Evolutionary conservation across 2,329 filamentous ascomycete species (phyloP).

Genomic region (Onygenales sp.): DNA sequence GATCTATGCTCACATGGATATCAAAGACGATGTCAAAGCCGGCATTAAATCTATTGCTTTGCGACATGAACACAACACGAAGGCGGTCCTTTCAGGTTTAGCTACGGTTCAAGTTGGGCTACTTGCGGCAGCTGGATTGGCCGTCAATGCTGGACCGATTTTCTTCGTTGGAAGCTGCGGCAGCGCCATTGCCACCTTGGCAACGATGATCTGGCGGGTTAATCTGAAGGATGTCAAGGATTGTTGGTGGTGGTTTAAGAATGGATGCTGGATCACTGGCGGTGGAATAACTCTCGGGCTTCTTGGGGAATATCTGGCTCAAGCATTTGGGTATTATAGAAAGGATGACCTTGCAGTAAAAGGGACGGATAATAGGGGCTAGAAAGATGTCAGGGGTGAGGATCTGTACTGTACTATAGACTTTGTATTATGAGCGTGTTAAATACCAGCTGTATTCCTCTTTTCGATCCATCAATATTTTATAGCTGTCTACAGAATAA

Average conservation of each 20-base stretch:
- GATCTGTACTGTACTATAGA: neutral
- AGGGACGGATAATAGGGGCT: neutral
- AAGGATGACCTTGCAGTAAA: neutral
- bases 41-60: slow-evolving; percentile 44
- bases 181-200: slow-evolving; percentile 45
- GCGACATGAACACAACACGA: slow-evolving; percentile 39
- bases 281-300: slow-evolving; percentile 49
- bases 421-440: neutral
- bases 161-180: slow-evolving; percentile 52
- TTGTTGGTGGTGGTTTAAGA: slow-evolving; percentile 58
- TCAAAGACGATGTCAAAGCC: slow-evolving; percentile 40
- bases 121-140: slow-evolving; percentile 34
- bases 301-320: slow-evolving; percentile 43
- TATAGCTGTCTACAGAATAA: too few species aligned
- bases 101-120: slow-evolving; percentile 33
- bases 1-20: slow-evolving; percentile 45
- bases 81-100: slow-evolving; percentile 32
- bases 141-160: slow-evolving; percentile 46
- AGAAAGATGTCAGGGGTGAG: neutral
- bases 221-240: slow-evolving; percentile 47
- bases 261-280: slow-evolving; percentile 53
- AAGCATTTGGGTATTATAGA: slow-evolving; percentile 2
- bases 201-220: slow-evolving; percentile 51
- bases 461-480: too few species aligned
- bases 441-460: too few species aligned